These are phyloP conservation scores for Plantago coronopus DNA, from an alignment of 305 asterid genomes.

Conservation along the genomic window DNA sequence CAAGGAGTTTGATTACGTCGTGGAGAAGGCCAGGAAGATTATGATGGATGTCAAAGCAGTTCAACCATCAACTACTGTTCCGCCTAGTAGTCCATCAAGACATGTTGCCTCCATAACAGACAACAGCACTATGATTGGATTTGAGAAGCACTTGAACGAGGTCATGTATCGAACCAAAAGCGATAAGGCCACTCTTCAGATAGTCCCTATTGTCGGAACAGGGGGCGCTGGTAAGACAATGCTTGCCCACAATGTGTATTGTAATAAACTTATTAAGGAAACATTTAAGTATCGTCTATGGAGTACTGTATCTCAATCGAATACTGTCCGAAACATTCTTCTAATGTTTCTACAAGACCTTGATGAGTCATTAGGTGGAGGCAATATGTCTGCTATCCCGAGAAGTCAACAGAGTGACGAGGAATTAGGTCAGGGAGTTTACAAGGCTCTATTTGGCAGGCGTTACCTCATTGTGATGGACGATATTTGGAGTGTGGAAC, in stretches of 20 bases:
- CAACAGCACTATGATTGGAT: slow-evolving; percentile 1
- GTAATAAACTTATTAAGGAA: background rate
- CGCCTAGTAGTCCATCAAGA: background rate
- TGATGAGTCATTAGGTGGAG: background rate
- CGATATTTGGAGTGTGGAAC: background rate
- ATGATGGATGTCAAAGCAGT: background rate
- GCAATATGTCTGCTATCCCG: too few species aligned
- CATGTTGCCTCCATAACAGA: background rate
- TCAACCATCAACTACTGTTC: background rate
- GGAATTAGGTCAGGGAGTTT: background rate
- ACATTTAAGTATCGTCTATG: background rate
- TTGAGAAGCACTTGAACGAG: background rate
- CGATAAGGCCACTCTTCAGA: background rate
- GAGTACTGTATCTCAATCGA: background rate
- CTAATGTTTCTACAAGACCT: background rate
- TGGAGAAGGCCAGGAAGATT: background rate
- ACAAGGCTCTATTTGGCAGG: background rate
- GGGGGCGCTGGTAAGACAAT: slow-evolving; percentile 3
- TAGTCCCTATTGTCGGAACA: background rate
- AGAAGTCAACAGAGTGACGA: background rate
- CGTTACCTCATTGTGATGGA: slow-evolving; percentile 8
- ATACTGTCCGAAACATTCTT: background rate
- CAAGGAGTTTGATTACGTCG: background rate
- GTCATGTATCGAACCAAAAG: background rate
- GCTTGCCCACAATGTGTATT: background rate